Evolutionary conservation across 2,329 filamentous ascomycete species (phyloP).

Genomic region (Paramyrothecium sp.): DNA sequence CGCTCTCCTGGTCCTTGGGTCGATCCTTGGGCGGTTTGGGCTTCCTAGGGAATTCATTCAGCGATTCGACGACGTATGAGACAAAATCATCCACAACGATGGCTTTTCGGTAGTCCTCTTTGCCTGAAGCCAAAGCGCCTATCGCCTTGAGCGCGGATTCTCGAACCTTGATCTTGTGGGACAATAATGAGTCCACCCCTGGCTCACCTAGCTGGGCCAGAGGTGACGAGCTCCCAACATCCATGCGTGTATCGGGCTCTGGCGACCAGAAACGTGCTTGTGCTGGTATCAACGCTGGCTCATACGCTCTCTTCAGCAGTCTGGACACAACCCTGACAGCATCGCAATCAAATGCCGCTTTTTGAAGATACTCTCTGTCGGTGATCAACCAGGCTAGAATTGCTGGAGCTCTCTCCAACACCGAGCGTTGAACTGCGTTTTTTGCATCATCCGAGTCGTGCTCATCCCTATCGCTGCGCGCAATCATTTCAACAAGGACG

Average conservation of each 20-base stretch:
- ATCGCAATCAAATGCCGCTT: constrained; percentile 69
- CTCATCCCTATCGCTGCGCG: constrained; percentile 42
- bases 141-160: constrained; percentile 76
- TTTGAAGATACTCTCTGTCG: constrained; percentile 77
- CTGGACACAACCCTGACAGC: constrained; percentile 45
- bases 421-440: constrained; percentile 29
- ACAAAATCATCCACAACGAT: constrained; percentile 82
- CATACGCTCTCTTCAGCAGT: constrained; percentile 51
- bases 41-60: constrained; percentile 56
- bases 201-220: constrained; percentile 53
- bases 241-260: constrained; percentile 30
- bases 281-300: constrained; percentile 33
- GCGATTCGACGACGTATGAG: constrained; percentile 78
- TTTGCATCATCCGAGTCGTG: constrained; percentile 34
- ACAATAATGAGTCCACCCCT: constrained; percentile 59
- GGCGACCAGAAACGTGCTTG: constrained; percentile 38
- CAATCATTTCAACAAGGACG: constrained; percentile 63
- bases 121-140: constrained; percentile 76
- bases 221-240: constrained; percentile 28
- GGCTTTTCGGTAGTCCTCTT: constrained; percentile 79
- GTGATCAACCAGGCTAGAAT: constrained; percentile 77
- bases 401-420: constrained; percentile 70
- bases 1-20: constrained; percentile 34
- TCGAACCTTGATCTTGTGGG: constrained; percentile 72
- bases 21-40: constrained; percentile 43